Evolutionary conservation across 2,329 filamentous ascomycete species (phyloP), one percentile per base, ranked within the genome.

Genomic region (Seiridium unicorne): DNA sequence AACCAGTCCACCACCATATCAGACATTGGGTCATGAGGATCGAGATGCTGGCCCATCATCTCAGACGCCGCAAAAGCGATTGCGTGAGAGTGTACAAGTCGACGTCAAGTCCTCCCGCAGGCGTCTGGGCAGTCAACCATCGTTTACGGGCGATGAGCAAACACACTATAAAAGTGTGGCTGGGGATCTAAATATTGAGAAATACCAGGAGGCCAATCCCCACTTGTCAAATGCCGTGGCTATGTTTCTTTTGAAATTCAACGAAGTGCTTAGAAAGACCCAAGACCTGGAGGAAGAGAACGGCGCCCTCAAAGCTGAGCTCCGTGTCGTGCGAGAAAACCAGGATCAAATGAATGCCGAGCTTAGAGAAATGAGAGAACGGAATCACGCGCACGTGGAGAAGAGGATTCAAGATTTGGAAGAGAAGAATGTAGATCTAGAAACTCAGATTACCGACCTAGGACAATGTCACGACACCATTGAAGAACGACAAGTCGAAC

Each of bases 181-280:
- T 4, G 46, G 38, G 18, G 31, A 35, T 3, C n/a, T 31, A 13
- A 38, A 38, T 13, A 18, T 51, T 2, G 46, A 56, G 26, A 56
- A 49, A 34, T 35, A 44, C 6, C 13, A 51, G 13, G 13, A 53
- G 38, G 6, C 31, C 9, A 38, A 35, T 18, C 11, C 31, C 34
- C 32, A 40, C 9, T 5, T 47, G 48, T 35, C 34, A 38, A 18
- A 56, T 13, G 44, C 51, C 34, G 53, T 49, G n/a, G 44, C 58
- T n/a, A 35, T 60, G 13, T 47, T 60, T 44, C 44, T 60, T 26
- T 51, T 44, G n/a, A 60, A 57, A 31, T 34, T 60, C 42, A 53
- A 60, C 42, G 51, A 60, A 44, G 53, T 60, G 34, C 53, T 60
- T 1, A 55, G 51, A 34, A 55, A 38, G 7, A 44, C 51, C 18